phyloP scores from a whole-genome alignment of 345 rosid species.

The Citrus glauca region DNA sequence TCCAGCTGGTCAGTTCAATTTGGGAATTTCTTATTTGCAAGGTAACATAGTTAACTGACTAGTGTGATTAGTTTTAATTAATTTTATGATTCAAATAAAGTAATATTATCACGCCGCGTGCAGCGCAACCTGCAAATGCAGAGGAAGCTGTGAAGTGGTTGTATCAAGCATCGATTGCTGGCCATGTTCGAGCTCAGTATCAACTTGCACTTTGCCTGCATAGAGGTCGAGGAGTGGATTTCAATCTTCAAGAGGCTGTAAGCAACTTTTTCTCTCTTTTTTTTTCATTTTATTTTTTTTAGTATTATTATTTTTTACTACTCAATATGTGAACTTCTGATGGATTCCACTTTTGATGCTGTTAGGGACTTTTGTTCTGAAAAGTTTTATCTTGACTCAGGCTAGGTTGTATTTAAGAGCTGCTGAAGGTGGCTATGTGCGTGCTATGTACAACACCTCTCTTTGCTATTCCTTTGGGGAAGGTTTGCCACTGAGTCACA shows the following conservation, averaged over 20 bases:
- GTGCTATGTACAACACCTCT: slow-evolving; percentile 87
- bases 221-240: slow-evolving; percentile 53
- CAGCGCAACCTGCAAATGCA: slow-evolving; percentile 58
- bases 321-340: neutral
- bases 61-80: neutral
- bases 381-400: slow-evolving; percentile 28
- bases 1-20: slow-evolving; percentile 71
- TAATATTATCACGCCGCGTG: slow-evolving; percentile 15
- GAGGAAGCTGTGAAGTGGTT: slow-evolving; percentile 75
- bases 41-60: slow-evolving; percentile 30
- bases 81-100: neutral
- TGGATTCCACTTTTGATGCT: neutral
- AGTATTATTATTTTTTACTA: neutral
- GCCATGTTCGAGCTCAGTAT: slow-evolving; percentile 77
- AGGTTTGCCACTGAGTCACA: slow-evolving; percentile 57
- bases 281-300: neutral
- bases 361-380: neutral
- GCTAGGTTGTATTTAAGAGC: slow-evolving; percentile 79
- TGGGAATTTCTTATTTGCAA: slow-evolving; percentile 76
- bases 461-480: slow-evolving; percentile 76
- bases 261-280: slow-evolving; percentile 4
- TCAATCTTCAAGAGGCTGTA: slow-evolving; percentile 68
- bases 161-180: slow-evolving; percentile 49
- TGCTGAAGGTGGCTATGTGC: slow-evolving; percentile 77
- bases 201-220: slow-evolving; percentile 84